phyloP scores from a whole-genome alignment of 2,329 filamentous ascomycete species.

The Fusarium transvaalense region DNA sequence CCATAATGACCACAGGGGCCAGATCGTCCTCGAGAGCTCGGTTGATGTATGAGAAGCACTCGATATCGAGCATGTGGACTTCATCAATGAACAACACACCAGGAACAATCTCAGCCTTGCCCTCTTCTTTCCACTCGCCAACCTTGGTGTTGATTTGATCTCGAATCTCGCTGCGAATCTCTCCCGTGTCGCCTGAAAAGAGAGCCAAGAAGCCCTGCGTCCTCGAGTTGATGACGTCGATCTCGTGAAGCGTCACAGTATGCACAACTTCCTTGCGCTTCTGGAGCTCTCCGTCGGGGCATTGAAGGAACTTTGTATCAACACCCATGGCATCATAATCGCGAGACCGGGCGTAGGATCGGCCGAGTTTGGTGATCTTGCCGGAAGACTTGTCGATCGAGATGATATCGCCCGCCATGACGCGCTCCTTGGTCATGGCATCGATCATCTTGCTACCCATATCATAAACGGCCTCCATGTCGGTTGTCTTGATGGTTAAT shows the following conservation, averaged over 20 bases:
- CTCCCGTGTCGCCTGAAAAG: slow-evolving; percentile 97
- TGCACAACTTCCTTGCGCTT: slow-evolving; percentile 97
- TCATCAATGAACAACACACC: slow-evolving; percentile 98
- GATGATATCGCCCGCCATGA: slow-evolving; percentile 98
- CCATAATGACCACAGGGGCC: slow-evolving; percentile 98
- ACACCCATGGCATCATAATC: slow-evolving; percentile 99
- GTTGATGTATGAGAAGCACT: slow-evolving; percentile 99
- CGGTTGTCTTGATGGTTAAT: slow-evolving; percentile 98
- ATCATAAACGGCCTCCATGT: slow-evolving; percentile 99
- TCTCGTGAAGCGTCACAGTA: slow-evolving; percentile 96
- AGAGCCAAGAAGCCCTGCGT: slow-evolving; percentile 98
- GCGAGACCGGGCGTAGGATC: slow-evolving; percentile 92
- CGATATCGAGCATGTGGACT: slow-evolving; percentile 99
- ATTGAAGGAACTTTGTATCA: slow-evolving; percentile 98
- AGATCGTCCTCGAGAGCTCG: slow-evolving; percentile 94
- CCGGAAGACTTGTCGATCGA: slow-evolving; percentile 98
- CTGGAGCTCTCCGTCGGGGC: slow-evolving; percentile 96
- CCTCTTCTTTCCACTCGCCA: slow-evolving; percentile 98
- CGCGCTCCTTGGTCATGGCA: slow-evolving; percentile 98
- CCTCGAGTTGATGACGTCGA: slow-evolving; percentile 98
- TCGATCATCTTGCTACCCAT: slow-evolving; percentile 99
- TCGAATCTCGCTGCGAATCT: slow-evolving; percentile 96
- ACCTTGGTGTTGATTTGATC: slow-evolving; percentile 99
- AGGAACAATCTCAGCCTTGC: slow-evolving; percentile 97
- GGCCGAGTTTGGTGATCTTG: slow-evolving; percentile 96